Evolutionary conservation across 139 green algal genomes (phyloP).

Genomic region (Chlamydomonas schloesseri): DNA sequence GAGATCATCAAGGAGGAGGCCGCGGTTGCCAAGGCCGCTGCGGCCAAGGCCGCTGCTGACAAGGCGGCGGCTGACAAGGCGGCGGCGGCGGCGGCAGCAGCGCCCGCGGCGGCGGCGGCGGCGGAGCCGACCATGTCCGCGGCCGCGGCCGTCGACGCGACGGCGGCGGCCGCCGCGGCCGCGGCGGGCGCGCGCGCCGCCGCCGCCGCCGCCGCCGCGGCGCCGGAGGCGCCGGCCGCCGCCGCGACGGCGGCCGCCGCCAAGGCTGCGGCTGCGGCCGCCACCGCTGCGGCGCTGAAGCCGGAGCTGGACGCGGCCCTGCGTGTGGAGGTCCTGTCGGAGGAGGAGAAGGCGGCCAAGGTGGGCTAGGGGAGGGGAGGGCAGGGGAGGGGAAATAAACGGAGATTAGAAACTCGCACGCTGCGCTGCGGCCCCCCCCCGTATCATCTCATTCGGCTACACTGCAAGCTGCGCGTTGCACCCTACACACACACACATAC

Average conservation of each 20-base stretch:
- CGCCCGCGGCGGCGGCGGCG: background rate
- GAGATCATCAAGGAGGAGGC: conserved; percentile 75
- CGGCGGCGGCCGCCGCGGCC: conserved; percentile 43
- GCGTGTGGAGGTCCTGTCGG: conserved; percentile 43
- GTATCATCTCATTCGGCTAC: no score
- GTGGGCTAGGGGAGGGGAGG: conserved; percentile 2
- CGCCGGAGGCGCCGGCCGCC: background rate
- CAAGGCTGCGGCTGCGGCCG: conserved; percentile 33
- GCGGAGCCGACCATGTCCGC: conserved; percentile 41
- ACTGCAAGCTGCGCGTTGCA: no score
- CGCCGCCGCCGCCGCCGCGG: background rate
- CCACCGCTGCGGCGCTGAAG: conserved; percentile 45
- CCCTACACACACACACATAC: no score
- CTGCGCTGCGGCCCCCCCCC: no score
- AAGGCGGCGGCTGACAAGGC: background rate
- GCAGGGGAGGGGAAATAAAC: no score
- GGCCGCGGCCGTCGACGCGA: conserved; percentile 43
- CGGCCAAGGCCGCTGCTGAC: background rate
- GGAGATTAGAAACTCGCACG: no score
- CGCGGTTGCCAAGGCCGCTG: conserved; percentile 29
- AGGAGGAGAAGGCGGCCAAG: conserved; percentile 69
- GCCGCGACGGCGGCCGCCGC: background rate
- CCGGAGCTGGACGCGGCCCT: conserved; percentile 46
- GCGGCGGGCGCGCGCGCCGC: background rate
- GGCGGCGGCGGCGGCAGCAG: conserved; percentile 10